These are phyloP conservation scores for Mallotus nudiflorus DNA, from an alignment of 345 rosid species.

Conservation along the genomic window DNA sequence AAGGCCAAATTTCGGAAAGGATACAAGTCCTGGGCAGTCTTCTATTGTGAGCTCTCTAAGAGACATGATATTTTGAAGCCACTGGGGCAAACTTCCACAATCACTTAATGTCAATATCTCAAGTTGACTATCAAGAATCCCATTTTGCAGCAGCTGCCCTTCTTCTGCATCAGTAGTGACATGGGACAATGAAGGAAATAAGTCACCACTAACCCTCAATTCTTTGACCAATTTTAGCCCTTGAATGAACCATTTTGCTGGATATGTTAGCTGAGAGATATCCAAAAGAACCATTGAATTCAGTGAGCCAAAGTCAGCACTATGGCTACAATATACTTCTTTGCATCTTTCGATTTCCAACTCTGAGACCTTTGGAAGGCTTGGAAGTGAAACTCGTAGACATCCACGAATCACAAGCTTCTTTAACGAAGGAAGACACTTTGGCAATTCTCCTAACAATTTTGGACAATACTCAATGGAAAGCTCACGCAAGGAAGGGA, in stretches of 20 bases:
- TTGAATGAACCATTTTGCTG: neutral
- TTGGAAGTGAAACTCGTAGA: slow-evolving; percentile 3
- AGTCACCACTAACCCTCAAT: neutral
- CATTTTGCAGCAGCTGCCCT: neutral
- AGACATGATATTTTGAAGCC: neutral
- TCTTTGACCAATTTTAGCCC: neutral
- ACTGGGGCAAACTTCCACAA: neutral
- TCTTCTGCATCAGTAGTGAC: slow-evolving; percentile 1
- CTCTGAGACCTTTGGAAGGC: neutral
- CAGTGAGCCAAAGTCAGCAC: neutral
- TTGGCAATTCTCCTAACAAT: slow-evolving; percentile 25
- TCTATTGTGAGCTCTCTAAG: neutral
- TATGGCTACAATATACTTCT: neutral
- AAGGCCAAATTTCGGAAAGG: neutral
- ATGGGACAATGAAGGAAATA: neutral
- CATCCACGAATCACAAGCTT: slow-evolving; percentile 1
- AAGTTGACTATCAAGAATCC: neutral
- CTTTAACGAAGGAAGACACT: slow-evolving; percentile 18
- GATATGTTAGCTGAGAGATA: neutral
- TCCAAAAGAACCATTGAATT: neutral
- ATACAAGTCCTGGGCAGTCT: slow-evolving; percentile 3
- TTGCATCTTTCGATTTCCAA: slow-evolving; percentile 19
- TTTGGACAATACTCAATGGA: slow-evolving; percentile 26
- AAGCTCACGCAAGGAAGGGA: slow-evolving; percentile 37
- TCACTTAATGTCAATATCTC: neutral